These are phyloP conservation scores for Pterocarpus santalinus DNA, from an alignment of 306 rosid genomes.

Conservation along the genomic window DNA sequence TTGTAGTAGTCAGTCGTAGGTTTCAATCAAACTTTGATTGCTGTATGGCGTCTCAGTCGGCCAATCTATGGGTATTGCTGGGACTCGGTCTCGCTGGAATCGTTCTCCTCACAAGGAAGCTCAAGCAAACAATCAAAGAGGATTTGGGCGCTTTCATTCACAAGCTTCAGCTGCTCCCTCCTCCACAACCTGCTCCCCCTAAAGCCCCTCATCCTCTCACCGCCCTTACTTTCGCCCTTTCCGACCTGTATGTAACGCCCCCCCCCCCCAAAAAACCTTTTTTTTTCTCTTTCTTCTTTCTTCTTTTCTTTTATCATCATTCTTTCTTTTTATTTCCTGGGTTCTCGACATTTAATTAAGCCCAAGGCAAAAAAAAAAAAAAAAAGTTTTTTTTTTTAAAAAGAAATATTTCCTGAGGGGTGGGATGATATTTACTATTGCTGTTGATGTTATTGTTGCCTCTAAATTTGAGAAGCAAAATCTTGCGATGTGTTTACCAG, in stretches of 20 bases:
- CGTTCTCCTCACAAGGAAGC: conserved; percentile 69
- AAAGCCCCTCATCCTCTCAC: conserved; percentile 97
- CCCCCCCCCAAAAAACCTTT: not conserved
- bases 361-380: too few species aligned
- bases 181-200: conserved; percentile 96
- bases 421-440: too few species aligned
- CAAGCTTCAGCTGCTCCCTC: conserved; percentile 81
- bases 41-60: conserved; percentile 76
- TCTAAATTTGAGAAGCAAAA: not conserved
- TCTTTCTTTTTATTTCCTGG: not conserved
- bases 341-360: not conserved
- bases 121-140: conserved; percentile 66
- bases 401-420: too few species aligned
- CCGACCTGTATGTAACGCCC: conserved; percentile 69
- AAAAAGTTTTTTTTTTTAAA: too few species aligned
- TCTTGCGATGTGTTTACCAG: conserved; percentile 47
- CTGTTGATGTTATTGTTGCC: not conserved
- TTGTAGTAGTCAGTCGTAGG: not conserved
- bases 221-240: conserved; percentile 80
- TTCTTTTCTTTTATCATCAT: not conserved
- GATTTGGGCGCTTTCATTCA: conserved; percentile 90
- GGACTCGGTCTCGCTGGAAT: conserved; percentile 95
- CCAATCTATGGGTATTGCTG: conserved; percentile 83
- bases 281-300: too few species aligned
- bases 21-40: not conserved